Evolutionary conservation across 345 rosid species (phyloP).

Genomic region (Hibiscus tridactylites): DNA sequence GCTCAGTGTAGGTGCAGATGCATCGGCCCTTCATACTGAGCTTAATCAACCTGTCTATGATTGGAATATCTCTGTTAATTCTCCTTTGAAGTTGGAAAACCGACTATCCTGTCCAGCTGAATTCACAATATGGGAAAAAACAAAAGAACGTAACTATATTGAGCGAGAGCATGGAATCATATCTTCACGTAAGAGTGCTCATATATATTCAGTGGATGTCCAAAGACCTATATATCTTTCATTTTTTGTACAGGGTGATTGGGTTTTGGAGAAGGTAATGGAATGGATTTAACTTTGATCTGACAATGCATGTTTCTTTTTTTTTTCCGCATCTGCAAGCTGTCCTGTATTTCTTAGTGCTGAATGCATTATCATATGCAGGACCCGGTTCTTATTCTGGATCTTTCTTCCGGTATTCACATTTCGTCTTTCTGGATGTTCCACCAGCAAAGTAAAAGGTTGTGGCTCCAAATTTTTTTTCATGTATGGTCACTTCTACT

Average conservation of each 20-base stretch:
- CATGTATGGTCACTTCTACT: conserved; percentile 1
- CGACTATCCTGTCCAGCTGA: conserved; percentile 85
- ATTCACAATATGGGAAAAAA: conserved; percentile 80
- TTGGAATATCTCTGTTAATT: conserved; percentile 79
- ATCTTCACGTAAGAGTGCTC: conserved; percentile 51
- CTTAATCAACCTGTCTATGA: conserved; percentile 89
- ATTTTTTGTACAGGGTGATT: conserved; percentile 71
- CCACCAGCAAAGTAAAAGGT: conserved; percentile 95
- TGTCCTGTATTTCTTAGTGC: background rate
- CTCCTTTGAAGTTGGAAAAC: conserved; percentile 92
- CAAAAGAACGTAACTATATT: conserved; percentile 59
- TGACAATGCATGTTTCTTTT: background rate
- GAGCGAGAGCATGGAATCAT: conserved; percentile 61
- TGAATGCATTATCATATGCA: conserved; percentile 26
- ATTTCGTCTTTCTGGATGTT: conserved; percentile 89
- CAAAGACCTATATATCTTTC: conserved; percentile 74
- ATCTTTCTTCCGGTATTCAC: conserved; percentile 60
- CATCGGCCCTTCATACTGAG: conserved; percentile 84
- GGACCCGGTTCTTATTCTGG: conserved; percentile 77
- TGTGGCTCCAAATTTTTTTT: conserved; percentile 19
- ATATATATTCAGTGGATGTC: conserved; percentile 64
- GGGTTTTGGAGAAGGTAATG: conserved; percentile 88
- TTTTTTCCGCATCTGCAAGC: conserved; percentile 4
- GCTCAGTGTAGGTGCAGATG: conserved; percentile 89
- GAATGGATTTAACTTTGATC: background rate